phyloP scores from a whole-genome alignment of 768 basidiomycete genomes.

The Calocybe cyanea region DNA sequence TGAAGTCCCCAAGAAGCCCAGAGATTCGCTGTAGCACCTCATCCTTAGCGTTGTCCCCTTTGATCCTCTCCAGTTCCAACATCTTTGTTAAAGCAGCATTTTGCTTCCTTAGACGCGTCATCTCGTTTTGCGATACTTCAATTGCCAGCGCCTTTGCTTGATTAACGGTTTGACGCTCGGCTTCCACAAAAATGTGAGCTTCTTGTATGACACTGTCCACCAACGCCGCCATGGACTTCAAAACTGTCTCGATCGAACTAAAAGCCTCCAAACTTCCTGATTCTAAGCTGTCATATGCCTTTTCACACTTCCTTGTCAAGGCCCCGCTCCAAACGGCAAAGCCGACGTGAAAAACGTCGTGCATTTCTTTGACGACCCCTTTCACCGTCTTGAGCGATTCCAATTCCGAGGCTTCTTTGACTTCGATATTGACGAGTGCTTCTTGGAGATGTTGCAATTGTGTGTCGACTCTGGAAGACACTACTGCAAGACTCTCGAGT shows the following conservation, averaged over 20 bases:
- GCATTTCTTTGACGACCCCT: conserved; percentile 45
- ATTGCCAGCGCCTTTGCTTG: conserved; percentile 48
- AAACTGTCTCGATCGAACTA: conserved; percentile 49
- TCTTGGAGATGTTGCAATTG: conserved; percentile 54
- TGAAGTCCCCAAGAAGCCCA: conserved; percentile 65
- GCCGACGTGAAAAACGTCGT: conserved; percentile 47
- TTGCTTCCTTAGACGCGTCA: conserved; percentile 62
- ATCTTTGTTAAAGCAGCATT: conserved; percentile 60
- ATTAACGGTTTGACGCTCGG: conserved; percentile 47
- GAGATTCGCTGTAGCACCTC: conserved; percentile 77
- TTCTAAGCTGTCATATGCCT: conserved; percentile 44
- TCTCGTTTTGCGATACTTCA: conserved; percentile 46
- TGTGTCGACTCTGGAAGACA: conserved; percentile 52
- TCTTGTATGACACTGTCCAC: conserved; percentile 60
- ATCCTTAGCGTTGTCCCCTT: conserved; percentile 64
- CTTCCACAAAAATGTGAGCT: conserved; percentile 50
- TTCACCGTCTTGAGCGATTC: conserved; percentile 49
- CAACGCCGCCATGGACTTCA: conserved; percentile 55
- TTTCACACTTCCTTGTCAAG: conserved; percentile 45
- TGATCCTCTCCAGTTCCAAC: conserved; percentile 62
- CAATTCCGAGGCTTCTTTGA: conserved; percentile 51
- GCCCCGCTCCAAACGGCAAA: conserved; percentile 54
- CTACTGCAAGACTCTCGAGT: conserved; percentile 44
- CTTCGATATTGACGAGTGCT: conserved; percentile 48
- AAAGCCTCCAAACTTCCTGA: conserved; percentile 41